phyloP scores from a whole-genome alignment of 371 early-diverging fungal species.

The Haplosporangium sp. region DNA sequence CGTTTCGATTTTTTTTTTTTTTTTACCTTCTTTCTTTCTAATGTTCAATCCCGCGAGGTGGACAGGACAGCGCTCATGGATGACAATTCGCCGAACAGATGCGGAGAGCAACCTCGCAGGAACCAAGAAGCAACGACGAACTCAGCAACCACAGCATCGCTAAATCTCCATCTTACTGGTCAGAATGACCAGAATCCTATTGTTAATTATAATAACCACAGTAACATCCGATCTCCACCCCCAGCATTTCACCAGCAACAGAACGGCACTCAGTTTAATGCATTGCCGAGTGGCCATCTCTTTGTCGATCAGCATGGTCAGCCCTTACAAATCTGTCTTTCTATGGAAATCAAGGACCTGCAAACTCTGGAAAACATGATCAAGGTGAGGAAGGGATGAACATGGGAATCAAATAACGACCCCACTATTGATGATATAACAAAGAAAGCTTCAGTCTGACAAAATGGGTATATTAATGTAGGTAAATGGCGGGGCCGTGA shows the following conservation, averaged over 20 bases:
- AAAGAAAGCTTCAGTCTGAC: background rate
- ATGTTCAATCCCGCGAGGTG: no score
- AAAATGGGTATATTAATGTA: background rate
- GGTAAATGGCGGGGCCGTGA: conserved; percentile 28
- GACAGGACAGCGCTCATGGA: conserved; percentile 1
- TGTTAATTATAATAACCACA: no score
- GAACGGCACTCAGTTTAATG: no score
- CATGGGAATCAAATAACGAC: background rate
- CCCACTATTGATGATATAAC: background rate
- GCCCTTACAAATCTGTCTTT: conserved; percentile 32
- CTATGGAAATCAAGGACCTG: conserved; percentile 10
- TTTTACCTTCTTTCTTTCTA: no score
- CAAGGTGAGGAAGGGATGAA: conserved; percentile 7
- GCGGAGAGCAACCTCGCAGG: no score
- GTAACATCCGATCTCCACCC: no score
- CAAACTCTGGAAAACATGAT: conserved; percentile 7
- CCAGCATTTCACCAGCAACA: no score
- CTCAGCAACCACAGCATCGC: no score
- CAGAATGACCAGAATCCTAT: no score
- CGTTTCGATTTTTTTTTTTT: background rate
- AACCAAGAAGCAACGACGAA: no score
- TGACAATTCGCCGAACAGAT: background rate
- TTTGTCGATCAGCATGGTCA: conserved; percentile 16
- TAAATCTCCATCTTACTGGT: no score
- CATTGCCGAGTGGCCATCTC: background rate